phyloP scores from a whole-genome alignment of 73 alveolate species.

The Tetrahymena thermophila region DNA sequence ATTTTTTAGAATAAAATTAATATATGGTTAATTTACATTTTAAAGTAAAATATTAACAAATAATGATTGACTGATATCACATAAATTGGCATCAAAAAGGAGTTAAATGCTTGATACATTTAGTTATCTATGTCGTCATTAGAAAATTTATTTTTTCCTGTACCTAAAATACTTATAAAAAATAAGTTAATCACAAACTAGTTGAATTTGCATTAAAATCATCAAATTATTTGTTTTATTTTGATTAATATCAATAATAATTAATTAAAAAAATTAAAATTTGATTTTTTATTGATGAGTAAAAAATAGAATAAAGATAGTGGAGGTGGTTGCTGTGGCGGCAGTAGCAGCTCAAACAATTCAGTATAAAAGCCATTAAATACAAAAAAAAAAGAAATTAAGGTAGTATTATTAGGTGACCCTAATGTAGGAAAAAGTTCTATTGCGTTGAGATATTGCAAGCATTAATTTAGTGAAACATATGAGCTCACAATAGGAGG shows the following conservation, averaged over 20 bases:
- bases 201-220: not conserved
- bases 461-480: not conserved
- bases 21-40: too few species aligned
- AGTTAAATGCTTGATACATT: not conserved
- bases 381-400: conserved; percentile 8
- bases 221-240: not conserved
- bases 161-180: not conserved
- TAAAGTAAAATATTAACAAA: too few species aligned
- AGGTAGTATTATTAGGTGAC: conserved; percentile 40
- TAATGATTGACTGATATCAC: too few species aligned
- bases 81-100: not conserved
- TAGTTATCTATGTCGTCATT: not conserved
- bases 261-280: not conserved
- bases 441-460: conserved; percentile 23
- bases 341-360: not conserved
- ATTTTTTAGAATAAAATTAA: too few species aligned
- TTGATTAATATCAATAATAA: not conserved
- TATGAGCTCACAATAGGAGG: conserved; percentile 39
- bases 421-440: conserved; percentile 47
- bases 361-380: not conserved
- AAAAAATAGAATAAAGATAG: not conserved
- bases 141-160: not conserved
- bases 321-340: not conserved
- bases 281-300: not conserved
- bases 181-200: not conserved